Evolutionary conservation across 306 rosid genomes (phyloP), one percentile per base, ranked within the genome.

Genomic region (Medicago ruthenica): DNA sequence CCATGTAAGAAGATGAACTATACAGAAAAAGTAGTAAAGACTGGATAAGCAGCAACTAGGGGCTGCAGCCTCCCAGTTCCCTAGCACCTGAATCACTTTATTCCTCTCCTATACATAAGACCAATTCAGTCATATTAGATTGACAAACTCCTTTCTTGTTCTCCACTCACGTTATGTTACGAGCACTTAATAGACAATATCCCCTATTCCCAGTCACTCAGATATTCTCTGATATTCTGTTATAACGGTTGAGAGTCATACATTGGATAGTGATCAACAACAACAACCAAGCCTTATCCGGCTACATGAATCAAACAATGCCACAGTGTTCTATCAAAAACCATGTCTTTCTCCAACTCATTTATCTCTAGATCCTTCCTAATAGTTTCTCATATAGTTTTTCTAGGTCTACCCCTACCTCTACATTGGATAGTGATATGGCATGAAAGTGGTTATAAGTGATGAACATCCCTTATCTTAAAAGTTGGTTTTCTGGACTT

Each of bases 21-120:
- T 24, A 58, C 36, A 11, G 22, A 53, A 16, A 53, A 53, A 53
- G 5, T 16, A 53, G 12, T 17, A 53, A 16, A 7, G 24, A 16
- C 10, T 7, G 12, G 59, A n/a, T 21, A 22, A 4, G 64, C 39
- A 58, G 36, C 64, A 58, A 12, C 16, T 6, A 22, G 37, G 37
- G 64, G 64, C 8, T 58, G 42, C 44, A 61, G 21, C 67, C 67
- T 61, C 67, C 67, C 51, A 45, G 15, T 45, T 45, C 15, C n/a
- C 51, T 45, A 45, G 51, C 51, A 45, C 51, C 51, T 45, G 51
- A 13, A 45, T 45, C 2, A 45, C 16, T 45, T 45, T 13, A 45
- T 13, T 45, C 16, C 15, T 45, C 51, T 45, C 51, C 16, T 45
- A 12, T n/a, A 37, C 22, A 9, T 8, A n/a, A 4, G 18, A 63